Conservation (phyloP, 179 eudicot species). For the Drosera spatulata region DNA sequence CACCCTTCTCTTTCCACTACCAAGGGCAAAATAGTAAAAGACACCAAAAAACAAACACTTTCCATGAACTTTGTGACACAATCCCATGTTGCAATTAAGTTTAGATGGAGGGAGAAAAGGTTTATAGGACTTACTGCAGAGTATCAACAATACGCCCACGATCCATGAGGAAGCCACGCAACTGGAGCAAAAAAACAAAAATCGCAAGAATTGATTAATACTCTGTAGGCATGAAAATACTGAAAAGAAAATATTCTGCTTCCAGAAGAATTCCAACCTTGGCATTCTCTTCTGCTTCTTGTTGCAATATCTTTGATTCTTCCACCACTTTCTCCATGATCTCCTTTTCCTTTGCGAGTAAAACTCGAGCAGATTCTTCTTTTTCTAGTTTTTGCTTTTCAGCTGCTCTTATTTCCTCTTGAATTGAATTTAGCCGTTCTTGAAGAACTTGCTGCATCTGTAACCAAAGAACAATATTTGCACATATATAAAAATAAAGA, state of each 20-base stretch:
- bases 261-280: slow-evolving; percentile 31
- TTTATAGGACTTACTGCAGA: slow-evolving; percentile 57
- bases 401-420: slow-evolving; percentile 38
- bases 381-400: slow-evolving; percentile 45
- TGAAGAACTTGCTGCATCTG: slow-evolving; percentile 66
- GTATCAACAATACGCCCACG: slow-evolving; percentile 65
- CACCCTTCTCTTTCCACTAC: too few relatives aligned
- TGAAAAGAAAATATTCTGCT: background rate
- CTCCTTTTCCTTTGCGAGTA: slow-evolving; percentile 53
- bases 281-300: slow-evolving; percentile 76
- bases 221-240: background rate
- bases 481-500: background rate
- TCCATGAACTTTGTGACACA: too few relatives aligned
- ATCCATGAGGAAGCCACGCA: slow-evolving; percentile 69
- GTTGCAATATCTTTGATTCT: slow-evolving; percentile 60
- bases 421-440: slow-evolving; percentile 45
- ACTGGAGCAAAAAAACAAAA: slow-evolving; percentile 26
- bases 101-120: too few relatives aligned
- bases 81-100: too few relatives aligned
- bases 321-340: slow-evolving; percentile 72
- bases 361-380: slow-evolving; percentile 38
- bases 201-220: background rate
- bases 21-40: too few relatives aligned
- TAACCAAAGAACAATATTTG: background rate
- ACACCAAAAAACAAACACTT: too few relatives aligned